Conservation (phyloP, 23 red algal genomes). For the Gracilaria gracilis region DNA sequence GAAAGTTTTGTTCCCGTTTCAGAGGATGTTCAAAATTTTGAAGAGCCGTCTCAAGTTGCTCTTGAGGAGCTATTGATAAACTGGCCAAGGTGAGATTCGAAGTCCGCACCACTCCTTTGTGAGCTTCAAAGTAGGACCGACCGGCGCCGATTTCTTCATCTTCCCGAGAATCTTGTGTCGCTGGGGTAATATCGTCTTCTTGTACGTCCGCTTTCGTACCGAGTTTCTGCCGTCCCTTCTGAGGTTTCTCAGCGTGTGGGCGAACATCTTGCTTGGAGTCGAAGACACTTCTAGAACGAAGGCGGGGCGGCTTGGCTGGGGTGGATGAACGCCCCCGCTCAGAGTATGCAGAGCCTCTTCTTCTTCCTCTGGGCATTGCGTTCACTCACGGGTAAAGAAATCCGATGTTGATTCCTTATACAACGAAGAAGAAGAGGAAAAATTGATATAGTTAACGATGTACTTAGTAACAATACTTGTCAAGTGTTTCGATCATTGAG, state of each 20-base stretch:
- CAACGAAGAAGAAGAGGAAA: too few relatives aligned
- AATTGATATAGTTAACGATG: too few relatives aligned
- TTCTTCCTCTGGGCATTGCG: neutral
- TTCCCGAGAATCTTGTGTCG: neutral
- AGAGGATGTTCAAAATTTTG: constrained; percentile 32
- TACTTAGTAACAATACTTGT: too few relatives aligned
- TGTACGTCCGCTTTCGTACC: neutral
- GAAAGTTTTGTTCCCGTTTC: constrained; percentile 40
- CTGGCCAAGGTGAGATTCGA: constrained; percentile 58
- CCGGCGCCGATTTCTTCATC: constrained; percentile 23
- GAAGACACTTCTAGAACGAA: neutral
- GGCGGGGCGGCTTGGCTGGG: neutral
- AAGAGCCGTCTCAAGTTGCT: constrained; percentile 20
- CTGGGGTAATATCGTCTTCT: neutral
- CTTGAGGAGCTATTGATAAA: constrained; percentile 39
- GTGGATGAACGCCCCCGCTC: neutral
- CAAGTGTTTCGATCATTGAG: too few relatives aligned
- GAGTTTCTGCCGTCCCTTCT: neutral
- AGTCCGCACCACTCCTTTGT: constrained; percentile 48
- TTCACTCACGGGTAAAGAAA: too few relatives aligned
- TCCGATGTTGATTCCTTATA: too few relatives aligned
- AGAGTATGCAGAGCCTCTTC: neutral
- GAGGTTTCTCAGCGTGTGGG: neutral
- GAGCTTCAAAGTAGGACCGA: constrained; percentile 64
- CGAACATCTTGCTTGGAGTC: neutral